Base-by-base conservation (phyloP, 2,329 filamentous ascomycete genomes). In the Lasiodiplodia theobromae region DNA sequence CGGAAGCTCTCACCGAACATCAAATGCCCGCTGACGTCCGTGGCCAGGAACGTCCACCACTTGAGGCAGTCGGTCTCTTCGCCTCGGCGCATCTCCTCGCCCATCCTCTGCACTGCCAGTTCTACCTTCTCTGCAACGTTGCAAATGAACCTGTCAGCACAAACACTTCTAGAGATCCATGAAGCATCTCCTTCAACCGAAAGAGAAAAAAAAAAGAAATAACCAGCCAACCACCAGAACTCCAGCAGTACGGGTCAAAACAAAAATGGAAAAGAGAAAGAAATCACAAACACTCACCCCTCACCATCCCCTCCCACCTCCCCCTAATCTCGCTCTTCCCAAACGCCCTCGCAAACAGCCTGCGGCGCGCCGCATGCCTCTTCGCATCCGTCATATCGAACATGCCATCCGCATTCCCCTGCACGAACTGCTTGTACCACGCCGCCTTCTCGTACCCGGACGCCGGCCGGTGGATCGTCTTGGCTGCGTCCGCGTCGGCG, bases 1-100 rank as follows among this genome's bases (percentile, higher is more conserved):
- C 76, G 74, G 68, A 88, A 88, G 0, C 85, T 85, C n/a, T 87
- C 82, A 0, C 86, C 86, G 73, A 89, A 88, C 1, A 78, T 82
- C 6, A 89, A 74, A 63, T 87, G 81, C 0, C 82, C 85, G 62
- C 88, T 85, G 0, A 86, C 75, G 71, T 89, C 87, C 0, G 85
- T 86, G 0, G 85, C 76, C 79, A 87, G 82, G 65, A 86, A 86
- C 6, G 82, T 73, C 77, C 80, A 85, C 86, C 86, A 88, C 68
- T 86, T 86, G 68, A 81, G 79, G 0, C 88, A 74, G 69, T 89
- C 85, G 0, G 76, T 78, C 0, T 69, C 75, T 0, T 82, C 79
- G 0, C 71, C 71, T 18, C 63, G 72, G 71, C 78, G 68, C 69
- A 82, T 79, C 58, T 88, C 85, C n/a, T 81, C 74, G 0, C 69